Evolutionary conservation across 768 basidiomycete species (phyloP), one percentile per base, ranked within the genome.

Genomic region (Lepiota subincarnata): DNA sequence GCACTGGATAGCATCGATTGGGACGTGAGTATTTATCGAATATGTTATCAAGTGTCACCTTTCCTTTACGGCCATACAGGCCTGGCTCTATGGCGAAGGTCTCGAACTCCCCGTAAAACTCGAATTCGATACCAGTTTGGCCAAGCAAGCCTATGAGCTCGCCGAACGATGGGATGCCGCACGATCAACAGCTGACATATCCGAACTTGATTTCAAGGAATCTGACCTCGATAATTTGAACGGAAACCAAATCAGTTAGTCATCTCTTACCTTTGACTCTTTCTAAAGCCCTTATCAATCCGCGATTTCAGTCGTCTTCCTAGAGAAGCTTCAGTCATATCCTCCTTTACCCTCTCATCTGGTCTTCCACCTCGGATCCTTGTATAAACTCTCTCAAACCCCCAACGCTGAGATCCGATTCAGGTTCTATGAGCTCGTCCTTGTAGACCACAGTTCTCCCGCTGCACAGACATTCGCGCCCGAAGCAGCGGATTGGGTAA

Each of bases 51-150:
- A 19, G n/a, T 34, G 24, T 19, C 28, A 8, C 18, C n/a, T 31
- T 6, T 16, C 26, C 12, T 18, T 52, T n/a, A n/a, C 16, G 8
- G 11, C 19, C 45, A 39, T 20, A 20, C 41, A 88, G 87, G 81
- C 79, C 11, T 96, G 92, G 92, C 68, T 96, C 31, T 81, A 87
- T 58, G 92, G 92, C 34, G 84, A 89, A 65, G 90, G 92, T 2
- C 58, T 76, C 5, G 72, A 79, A 55, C 79, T 96, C 10, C 90
- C 90, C 0, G 87, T 83, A 0, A 72, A 85, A 55, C 76, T 90
- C 69, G 75, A 83, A 55, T 94, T 92, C 55, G 92, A 95, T 57
- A 73, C 76, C 26, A 77, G 83, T 1, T 75, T 95, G 20, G 89
- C 89, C 0, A 70, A 79, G 51, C 72, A 80, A 49, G 85, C 90